Evolutionary conservation across 345 rosid genomes (phyloP).

Genomic region (Murraya paniculata): DNA sequence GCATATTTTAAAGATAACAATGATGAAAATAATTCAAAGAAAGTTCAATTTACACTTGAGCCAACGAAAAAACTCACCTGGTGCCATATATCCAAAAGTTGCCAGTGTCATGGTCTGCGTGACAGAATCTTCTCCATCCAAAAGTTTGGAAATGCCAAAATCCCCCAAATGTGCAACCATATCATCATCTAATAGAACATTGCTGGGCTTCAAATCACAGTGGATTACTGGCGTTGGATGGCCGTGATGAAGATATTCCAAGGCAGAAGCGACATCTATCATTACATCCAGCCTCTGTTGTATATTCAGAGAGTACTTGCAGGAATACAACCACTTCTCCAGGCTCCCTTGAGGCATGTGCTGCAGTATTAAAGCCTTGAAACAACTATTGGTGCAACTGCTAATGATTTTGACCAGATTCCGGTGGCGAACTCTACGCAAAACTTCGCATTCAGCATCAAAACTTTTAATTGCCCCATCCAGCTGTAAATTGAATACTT

Average conservation of each 20-base stretch:
- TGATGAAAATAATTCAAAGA: no score
- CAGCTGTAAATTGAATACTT: background rate
- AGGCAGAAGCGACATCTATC: slow-evolving; percentile 11
- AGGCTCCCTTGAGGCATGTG: background rate
- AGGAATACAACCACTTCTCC: background rate
- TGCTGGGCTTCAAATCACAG: background rate
- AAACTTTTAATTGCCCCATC: background rate
- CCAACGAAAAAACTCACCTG: background rate
- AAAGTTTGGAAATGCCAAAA: background rate
- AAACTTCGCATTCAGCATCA: background rate
- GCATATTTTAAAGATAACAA: no score
- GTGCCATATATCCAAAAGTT: background rate
- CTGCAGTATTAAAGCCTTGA: background rate
- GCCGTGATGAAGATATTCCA: slow-evolving; percentile 13
- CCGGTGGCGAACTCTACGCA: background rate
- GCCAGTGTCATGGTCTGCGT: background rate
- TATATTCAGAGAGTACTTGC: background rate
- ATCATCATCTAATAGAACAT: background rate
- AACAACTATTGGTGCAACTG: background rate
- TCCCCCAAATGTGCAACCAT: background rate
- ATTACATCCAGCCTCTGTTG: background rate
- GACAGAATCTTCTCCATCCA: background rate
- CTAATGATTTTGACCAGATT: background rate
- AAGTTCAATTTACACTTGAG: background rate
- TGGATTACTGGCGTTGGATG: background rate